Evolutionary conservation across 2,329 filamentous ascomycete genomes (phyloP), one percentile per base, ranked within the genome.

Genomic region (Orbilia quercus): DNA sequence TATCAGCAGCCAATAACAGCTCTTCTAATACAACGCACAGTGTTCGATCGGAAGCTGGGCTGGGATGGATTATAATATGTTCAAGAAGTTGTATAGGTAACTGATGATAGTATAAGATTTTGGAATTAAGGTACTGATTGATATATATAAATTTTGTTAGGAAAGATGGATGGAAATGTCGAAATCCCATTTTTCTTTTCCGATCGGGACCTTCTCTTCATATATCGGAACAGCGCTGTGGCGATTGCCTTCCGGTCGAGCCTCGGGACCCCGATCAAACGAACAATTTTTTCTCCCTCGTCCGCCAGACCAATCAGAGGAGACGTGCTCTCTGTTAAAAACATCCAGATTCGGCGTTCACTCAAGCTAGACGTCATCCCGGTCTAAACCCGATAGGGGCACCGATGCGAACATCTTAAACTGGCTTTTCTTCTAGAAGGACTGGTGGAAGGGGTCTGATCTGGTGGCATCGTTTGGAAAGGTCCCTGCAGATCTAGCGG

Each of bases 401-500:
- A 60, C 69, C 53, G 67, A 72, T 47, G 47, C 59, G 66, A 72
- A 23, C 36, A 23, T 64, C 63, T 44, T 28, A 67, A 67, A 44
- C 64, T 40, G 47, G 38, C 55, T 47, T 42, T n/a, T 23, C 16
- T 69, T 69, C 64, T 53, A 54, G 64, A 69, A 69, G 64, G 18
- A 34, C 55, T 55, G 25, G 28, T 59, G 36, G 64, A 69, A 69
- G 38, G 25, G 18, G 12, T 31, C 18, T 28, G 51, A 7, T 57
- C 20, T 40, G 1, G 53, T n/a, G 54, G 25, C 44, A 14, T 42
- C 20, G 40, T 9, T n/a, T 18, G 14, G 34, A 47, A 40, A 31
- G 42, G 67, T 36, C 67, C 67, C 67, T 72, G 67, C 67, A 59
- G 67, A 72, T 72, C 67, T 64, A 72, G 58, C 66, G 66, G 66